These are phyloP conservation scores for Leccinum olivaceopallidum DNA, from an alignment of 768 basidiomycete genomes.

Conservation along the genomic window DNA sequence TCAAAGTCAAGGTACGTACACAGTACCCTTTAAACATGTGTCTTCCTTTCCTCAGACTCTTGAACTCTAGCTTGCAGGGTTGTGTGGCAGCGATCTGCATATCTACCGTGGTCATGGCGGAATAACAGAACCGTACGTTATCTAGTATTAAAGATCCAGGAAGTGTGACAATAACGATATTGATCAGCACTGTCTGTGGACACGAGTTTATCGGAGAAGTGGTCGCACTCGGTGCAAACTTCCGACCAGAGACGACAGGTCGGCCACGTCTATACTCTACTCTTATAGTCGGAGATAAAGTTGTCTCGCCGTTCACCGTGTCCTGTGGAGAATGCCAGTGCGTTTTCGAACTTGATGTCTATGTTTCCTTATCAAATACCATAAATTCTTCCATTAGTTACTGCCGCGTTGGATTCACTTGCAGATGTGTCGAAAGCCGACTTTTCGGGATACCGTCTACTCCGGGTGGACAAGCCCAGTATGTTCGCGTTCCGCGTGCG, in stretches of 20 bases:
- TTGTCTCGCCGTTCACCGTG: slow-evolving; percentile 79
- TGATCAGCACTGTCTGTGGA: slow-evolving; percentile 59
- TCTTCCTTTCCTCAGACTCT: not conserved
- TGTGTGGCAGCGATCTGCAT: slow-evolving; percentile 79
- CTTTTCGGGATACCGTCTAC: slow-evolving; percentile 68
- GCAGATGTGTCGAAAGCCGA: slow-evolving; percentile 58
- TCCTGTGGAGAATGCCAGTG: slow-evolving; percentile 87
- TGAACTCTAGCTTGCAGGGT: slow-evolving; percentile 52
- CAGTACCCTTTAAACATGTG: not conserved
- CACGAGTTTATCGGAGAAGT: slow-evolving; percentile 82
- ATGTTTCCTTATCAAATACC: not conserved
- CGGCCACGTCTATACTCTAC: slow-evolving; percentile 64
- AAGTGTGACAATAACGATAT: not conserved
- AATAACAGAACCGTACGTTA: slow-evolving; percentile 50
- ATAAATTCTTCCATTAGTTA: slow-evolving; percentile 41
- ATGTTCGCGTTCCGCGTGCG: slow-evolving; percentile 74
- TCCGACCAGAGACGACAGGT: slow-evolving; percentile 41
- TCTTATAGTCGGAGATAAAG: slow-evolving; percentile 70
- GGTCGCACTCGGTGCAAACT: slow-evolving; percentile 63
- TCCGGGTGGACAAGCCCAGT: slow-evolving; percentile 80
- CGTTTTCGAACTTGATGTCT: slow-evolving; percentile 24
- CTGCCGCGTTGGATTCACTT: slow-evolving; percentile 73
- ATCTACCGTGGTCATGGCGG: slow-evolving; percentile 66
- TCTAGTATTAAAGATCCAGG: not conserved
- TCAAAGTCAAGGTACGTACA: slow-evolving; percentile 62